Evolutionary conservation across 805 yeast genomes (phyloP).

Genomic region (Ogataea naganishii): DNA sequence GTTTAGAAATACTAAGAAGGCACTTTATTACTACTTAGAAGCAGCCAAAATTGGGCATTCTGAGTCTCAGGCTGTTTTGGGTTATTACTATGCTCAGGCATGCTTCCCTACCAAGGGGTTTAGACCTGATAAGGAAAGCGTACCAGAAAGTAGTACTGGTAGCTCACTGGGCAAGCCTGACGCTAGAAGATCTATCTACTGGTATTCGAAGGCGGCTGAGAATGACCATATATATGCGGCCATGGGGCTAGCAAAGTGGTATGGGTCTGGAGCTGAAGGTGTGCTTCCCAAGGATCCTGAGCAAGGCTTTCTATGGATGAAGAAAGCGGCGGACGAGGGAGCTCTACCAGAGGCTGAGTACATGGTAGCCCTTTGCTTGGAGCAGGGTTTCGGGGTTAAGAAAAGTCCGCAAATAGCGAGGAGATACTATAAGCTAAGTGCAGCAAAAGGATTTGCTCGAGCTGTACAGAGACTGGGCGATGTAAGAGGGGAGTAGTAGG

Average conservation of each 20-base stretch:
- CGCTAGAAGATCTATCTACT: slow-evolving; percentile 54
- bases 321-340: slow-evolving; percentile 51
- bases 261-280: slow-evolving; percentile 57
- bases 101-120: slow-evolving; percentile 24
- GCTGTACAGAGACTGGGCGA: slow-evolving; percentile 34
- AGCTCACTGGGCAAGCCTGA: slow-evolving; percentile 38
- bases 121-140: slow-evolving; percentile 23
- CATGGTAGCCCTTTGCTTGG: slow-evolving; percentile 60
- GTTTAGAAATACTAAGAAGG: slow-evolving; percentile 27
- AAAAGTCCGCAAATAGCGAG: slow-evolving; percentile 33
- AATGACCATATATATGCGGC: slow-evolving; percentile 61
- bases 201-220: slow-evolving; percentile 66
- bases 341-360: slow-evolving; percentile 52
- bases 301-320: slow-evolving; percentile 63
- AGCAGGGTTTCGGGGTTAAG: slow-evolving; percentile 53
- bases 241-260: slow-evolving; percentile 71
- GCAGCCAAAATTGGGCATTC: slow-evolving; percentile 56
- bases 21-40: slow-evolving; percentile 44
- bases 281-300: slow-evolving; percentile 45
- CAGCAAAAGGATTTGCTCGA: slow-evolving; percentile 50
- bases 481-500: slow-evolving; percentile 1
- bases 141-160: slow-evolving; percentile 13
- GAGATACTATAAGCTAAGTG: slow-evolving; percentile 49
- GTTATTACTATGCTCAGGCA: slow-evolving; percentile 69
- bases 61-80: slow-evolving; percentile 63